Percentiles rank a stretch among this genome's conserved stretches.
Conservation (phyloP, 2,329 filamentous ascomycete species). For the Chalaropsis ovoidea region DNA sequence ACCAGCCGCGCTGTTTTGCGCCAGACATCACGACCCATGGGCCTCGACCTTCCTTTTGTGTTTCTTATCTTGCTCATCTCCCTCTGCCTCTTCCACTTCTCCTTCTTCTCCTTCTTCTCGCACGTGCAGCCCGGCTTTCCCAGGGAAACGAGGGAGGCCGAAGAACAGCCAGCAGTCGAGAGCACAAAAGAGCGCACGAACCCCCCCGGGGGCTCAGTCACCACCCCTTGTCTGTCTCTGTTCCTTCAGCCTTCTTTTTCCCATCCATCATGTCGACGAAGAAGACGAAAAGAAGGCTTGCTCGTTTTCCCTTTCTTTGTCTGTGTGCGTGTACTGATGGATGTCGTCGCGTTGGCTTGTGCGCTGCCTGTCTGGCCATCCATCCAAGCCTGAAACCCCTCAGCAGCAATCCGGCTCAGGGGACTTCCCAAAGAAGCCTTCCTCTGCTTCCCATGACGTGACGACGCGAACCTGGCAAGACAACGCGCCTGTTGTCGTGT, state of each 20-base stretch:
- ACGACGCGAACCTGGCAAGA: not conserved
- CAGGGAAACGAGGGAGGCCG: not conserved
- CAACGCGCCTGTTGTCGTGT: constrained; percentile 1
- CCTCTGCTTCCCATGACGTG: not conserved
- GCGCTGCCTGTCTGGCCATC: not conserved
- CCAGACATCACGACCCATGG: not conserved
- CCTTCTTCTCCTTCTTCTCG: no score
- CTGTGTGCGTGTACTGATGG: not conserved
- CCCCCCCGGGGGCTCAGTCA: not conserved
- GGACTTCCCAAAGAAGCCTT: not conserved
- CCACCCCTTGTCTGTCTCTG: constrained; percentile 4
- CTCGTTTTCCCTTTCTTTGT: not conserved
- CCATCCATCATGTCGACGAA: not conserved
- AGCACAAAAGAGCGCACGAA: not conserved
- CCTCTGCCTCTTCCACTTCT: no score
- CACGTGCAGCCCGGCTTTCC: not conserved
- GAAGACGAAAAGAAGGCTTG: not conserved
- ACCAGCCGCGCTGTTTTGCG: not conserved
- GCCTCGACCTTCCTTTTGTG: not conserved
- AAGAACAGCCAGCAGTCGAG: not conserved
- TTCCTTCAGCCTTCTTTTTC: constrained; percentile 13
- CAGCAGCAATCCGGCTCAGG: not conserved
- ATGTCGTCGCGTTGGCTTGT: not conserved
- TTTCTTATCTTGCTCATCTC: not conserved
- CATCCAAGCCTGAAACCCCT: not conserved